These are phyloP conservation scores for Cydonia oblonga DNA, from an alignment of 331 rosid genomes.

Conservation along the genomic window DNA sequence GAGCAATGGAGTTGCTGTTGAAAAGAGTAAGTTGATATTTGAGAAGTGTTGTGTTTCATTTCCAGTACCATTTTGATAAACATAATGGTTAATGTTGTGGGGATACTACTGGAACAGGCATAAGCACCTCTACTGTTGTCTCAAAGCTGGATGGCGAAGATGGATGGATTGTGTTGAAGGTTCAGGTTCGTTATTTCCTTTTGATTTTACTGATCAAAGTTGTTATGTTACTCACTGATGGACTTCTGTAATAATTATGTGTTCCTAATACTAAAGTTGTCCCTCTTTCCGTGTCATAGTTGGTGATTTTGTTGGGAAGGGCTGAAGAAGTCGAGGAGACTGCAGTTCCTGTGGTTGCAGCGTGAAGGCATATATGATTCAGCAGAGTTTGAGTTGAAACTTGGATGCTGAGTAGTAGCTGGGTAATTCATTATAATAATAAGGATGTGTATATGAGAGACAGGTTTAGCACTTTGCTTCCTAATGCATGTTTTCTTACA, in stretches of 20 bases:
- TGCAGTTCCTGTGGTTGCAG: slow-evolving; percentile 5
- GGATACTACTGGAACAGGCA: too few species aligned
- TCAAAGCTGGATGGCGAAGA: too few species aligned
- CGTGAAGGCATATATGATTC: slow-evolving; percentile 9
- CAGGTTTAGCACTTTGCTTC: too few species aligned
- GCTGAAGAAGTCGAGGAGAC: slow-evolving; percentile 14
- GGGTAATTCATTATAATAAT: not conserved
- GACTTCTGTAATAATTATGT: not conserved
- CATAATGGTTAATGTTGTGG: too few species aligned
- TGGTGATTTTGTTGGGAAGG: slow-evolving; percentile 32
- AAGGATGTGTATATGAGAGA: not conserved
- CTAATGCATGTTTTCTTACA: too few species aligned
- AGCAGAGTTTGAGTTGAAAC: not conserved
- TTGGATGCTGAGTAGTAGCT: not conserved
- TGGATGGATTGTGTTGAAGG: slow-evolving; percentile 20
- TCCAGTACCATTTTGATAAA: too few species aligned
- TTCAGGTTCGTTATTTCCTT: slow-evolving; percentile 31
- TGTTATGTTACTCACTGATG: not conserved
- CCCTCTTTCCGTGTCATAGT: slow-evolving; percentile 9
- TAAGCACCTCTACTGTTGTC: too few species aligned
- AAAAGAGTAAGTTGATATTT: too few species aligned
- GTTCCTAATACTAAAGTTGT: not conserved
- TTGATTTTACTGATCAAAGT: not conserved
- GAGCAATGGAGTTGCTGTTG: too few species aligned
- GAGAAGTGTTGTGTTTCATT: too few species aligned